Conservation (phyloP, 441 rosid species). For the Kokia cookei region DNA sequence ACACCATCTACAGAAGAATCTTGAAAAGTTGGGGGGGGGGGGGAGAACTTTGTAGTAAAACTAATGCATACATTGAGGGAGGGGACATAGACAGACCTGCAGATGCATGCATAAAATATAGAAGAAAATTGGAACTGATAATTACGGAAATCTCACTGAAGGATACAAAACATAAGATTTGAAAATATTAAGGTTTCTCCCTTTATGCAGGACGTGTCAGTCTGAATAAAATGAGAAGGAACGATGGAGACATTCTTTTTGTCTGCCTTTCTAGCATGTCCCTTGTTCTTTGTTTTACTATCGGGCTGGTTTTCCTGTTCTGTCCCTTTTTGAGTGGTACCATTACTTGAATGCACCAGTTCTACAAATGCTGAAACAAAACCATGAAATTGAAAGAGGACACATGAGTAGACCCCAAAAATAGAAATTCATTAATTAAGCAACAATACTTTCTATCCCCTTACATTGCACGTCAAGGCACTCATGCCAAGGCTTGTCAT, state of each 20-base stretch:
- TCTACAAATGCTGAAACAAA: slow-evolving; percentile 67
- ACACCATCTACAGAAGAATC: not conserved
- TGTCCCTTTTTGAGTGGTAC: slow-evolving; percentile 71
- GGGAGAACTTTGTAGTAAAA: not conserved
- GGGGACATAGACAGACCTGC: not conserved
- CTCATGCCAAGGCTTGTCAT: slow-evolving; percentile 98
- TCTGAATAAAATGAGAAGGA: slow-evolving; percentile 76
- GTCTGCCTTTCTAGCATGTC: slow-evolving; percentile 47
- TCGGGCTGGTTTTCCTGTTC: slow-evolving; percentile 39
- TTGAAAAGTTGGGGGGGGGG: not conserved
- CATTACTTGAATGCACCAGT: slow-evolving; percentile 84
- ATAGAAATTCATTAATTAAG: not conserved
- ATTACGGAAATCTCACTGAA: slow-evolving; percentile 9
- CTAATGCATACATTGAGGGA: not conserved
- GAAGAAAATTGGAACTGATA: slow-evolving; percentile 7
- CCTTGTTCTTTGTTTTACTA: slow-evolving; percentile 27
- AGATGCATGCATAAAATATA: not conserved
- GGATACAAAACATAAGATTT: slow-evolving; percentile 93
- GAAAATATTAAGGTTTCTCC: slow-evolving; percentile 80
- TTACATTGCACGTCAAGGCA: slow-evolving; percentile 94
- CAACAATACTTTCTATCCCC: slow-evolving; percentile 17
- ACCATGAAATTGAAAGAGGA: slow-evolving; percentile 5
- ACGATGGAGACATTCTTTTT: slow-evolving; percentile 55
- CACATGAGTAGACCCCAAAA: not conserved
- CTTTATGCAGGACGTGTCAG: slow-evolving; percentile 76